A percentile compares a stretch with the other conserved stretches of the same genome.
phyloP scores from a whole-genome alignment of 139 green algal species.

The Coccomyxa sp. region DNA sequence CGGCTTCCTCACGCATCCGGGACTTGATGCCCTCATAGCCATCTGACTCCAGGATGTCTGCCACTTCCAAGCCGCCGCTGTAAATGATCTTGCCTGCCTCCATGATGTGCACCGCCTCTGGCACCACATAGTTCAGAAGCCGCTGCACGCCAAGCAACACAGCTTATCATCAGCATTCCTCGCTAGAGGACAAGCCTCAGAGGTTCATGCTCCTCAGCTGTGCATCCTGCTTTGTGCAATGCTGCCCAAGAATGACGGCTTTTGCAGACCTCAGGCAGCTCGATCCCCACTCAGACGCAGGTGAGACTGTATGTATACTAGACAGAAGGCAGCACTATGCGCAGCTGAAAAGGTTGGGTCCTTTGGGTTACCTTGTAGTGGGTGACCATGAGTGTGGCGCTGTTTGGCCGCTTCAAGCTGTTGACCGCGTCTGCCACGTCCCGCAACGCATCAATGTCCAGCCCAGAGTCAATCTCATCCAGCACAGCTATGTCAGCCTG shows the following conservation, averaged over 20 bases:
- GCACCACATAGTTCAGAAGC: slow-evolving; percentile 76
- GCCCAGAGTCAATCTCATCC: slow-evolving; percentile 86
- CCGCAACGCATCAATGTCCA: slow-evolving; percentile 94
- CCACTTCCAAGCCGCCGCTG: slow-evolving; percentile 56
- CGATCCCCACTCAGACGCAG: no score
- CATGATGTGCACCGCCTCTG: slow-evolving; percentile 82
- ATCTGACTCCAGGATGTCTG: slow-evolving; percentile 54
- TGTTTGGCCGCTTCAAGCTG: slow-evolving; percentile 51
- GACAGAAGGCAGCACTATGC: not conserved
- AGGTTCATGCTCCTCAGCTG: no score
- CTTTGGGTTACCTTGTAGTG: slow-evolving; percentile 87
- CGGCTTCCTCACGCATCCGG: not conserved
- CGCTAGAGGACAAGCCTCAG: no score
- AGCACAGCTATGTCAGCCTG: slow-evolving; percentile 81
- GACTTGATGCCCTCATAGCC: slow-evolving; percentile 50
- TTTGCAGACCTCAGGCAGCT: no score
- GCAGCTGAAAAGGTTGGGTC: not conserved
- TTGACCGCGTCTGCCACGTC: slow-evolving; percentile 80
- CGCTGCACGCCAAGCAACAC: slow-evolving; percentile 33
- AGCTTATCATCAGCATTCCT: not conserved
- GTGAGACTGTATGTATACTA: no score
- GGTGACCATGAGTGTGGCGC: slow-evolving; percentile 93
- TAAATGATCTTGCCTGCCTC: slow-evolving; percentile 60
- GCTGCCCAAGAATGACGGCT: no score
- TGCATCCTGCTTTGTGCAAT: not conserved